A percentile compares a stretch with the other conserved stretches of the same genome.
Conservation (phyloP, 768 basidiomycete species). For the Daedalea quercina region DNA sequence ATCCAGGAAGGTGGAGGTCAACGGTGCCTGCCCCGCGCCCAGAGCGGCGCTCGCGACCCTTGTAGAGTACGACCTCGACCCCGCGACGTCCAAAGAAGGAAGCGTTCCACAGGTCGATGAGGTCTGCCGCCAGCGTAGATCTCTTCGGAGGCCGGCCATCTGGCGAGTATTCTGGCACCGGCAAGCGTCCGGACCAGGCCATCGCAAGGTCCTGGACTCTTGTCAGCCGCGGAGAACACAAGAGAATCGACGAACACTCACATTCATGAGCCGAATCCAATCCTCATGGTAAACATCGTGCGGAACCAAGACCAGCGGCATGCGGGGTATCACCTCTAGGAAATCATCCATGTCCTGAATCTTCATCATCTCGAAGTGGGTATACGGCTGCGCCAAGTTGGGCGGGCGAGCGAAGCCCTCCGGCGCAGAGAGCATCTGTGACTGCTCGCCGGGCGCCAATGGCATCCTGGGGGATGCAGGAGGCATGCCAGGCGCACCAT, state of each 20-base stretch:
- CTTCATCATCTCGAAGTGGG: slow-evolving; percentile 63
- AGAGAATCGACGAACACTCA: slow-evolving; percentile 22
- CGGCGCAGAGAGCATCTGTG: slow-evolving; percentile 37
- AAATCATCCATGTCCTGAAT: slow-evolving; percentile 76
- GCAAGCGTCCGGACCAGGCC: slow-evolving; percentile 73
- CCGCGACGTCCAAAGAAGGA: slow-evolving; percentile 71
- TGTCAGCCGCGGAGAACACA: slow-evolving; percentile 1
- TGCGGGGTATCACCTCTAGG: slow-evolving; percentile 55
- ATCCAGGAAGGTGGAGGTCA: slow-evolving; percentile 49
- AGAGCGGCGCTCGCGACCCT: slow-evolving; percentile 72
- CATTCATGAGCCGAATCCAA: slow-evolving; percentile 76
- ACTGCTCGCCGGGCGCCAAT: slow-evolving; percentile 3
- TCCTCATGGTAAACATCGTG: slow-evolving; percentile 77
- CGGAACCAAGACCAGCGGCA: slow-evolving; percentile 64
- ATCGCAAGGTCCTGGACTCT: slow-evolving; percentile 56
- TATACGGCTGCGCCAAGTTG: slow-evolving; percentile 59
- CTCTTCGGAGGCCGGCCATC: slow-evolving; percentile 48
- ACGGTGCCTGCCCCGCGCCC: slow-evolving; percentile 48
- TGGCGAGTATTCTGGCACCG: slow-evolving; percentile 44
- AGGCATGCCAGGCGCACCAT: slow-evolving; percentile 9
- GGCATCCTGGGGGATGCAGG: slow-evolving; percentile 13
- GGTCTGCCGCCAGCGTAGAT: slow-evolving; percentile 55
- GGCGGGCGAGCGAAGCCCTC: slow-evolving; percentile 72
- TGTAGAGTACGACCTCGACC: slow-evolving; percentile 77
- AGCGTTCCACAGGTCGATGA: slow-evolving; percentile 75